Evolutionary conservation across 1,284 basidiomycete genomes (phyloP).

Genomic region (Leccinum pachyderme): DNA sequence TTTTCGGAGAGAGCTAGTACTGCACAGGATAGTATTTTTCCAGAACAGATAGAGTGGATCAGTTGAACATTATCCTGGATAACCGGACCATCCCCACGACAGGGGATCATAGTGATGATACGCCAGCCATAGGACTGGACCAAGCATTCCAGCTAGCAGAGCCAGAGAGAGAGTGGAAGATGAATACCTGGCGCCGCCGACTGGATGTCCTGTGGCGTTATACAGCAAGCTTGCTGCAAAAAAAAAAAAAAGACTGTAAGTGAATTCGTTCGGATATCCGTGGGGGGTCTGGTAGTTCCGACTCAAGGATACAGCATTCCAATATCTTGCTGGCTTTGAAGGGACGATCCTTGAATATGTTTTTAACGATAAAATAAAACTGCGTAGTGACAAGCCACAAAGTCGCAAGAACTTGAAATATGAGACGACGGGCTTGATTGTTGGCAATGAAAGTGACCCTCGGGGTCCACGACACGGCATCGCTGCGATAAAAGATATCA

Average conservation of each 20-base stretch:
- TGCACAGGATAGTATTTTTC: background rate
- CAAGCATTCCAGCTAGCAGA: background rate
- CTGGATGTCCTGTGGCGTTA: slow-evolving; percentile 16
- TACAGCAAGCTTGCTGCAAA: too few species aligned
- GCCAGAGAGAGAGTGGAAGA: background rate
- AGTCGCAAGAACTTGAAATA: background rate
- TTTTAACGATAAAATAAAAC: background rate
- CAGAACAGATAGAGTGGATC: background rate
- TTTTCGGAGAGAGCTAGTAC: background rate
- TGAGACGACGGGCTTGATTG: background rate
- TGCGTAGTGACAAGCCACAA: background rate
- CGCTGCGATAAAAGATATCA: background rate
- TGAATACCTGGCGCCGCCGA: background rate
- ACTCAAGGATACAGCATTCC: slow-evolving; percentile 9
- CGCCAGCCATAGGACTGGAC: background rate
- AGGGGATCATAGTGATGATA: slow-evolving; percentile 1
- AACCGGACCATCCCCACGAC: slow-evolving; percentile 10
- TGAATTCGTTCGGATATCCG: background rate
- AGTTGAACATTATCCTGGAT: slow-evolving; percentile 4
- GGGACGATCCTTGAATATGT: background rate
- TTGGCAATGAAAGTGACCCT: background rate
- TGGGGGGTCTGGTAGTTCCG: background rate
- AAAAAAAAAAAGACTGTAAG: background rate
- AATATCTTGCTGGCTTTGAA: background rate
- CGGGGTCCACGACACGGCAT: background rate